Evolutionary conservation across 23 red algal genomes (phyloP), one percentile per base, ranked within the genome.

Genomic region (Pyropia haitanensis): DNA sequence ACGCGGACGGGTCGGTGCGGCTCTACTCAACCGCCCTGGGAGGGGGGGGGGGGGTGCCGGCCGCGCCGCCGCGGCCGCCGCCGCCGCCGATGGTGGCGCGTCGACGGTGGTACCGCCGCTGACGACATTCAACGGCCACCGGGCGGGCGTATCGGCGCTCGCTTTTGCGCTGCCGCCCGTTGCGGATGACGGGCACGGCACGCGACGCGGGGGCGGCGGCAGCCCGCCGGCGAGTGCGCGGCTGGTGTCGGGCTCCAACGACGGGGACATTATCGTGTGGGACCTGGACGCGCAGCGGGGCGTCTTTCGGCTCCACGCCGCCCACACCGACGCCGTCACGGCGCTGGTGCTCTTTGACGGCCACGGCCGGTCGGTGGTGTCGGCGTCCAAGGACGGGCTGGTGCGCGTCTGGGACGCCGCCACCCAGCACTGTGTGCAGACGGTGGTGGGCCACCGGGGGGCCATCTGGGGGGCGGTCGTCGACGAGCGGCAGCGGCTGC

Each of bases 191-290:
- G n/a, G 20, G 7, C 8, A 2, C 14, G 51, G 51, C 51, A 2
- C 13, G 18, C 8, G 3, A 56, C 8, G 53, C 53, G 53, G 53
- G 53, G 18, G 53, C 53, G 1, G 8, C 14, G 53, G 13, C 18
- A 56, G 6, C 67, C 18, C 28, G 18, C 9, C 19, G 54, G n/a
- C 67, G 26, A 46, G 39, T 58, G 49, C 78, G 23, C 25, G 39
- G 14, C 60, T 94, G 33, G 88, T 76, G 3, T 71, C 61, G 28
- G 88, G 72, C 34, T 78, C 88, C 16, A 64, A 49, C 39, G 88
- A 81, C 32, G 88, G 88, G 17, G 88, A 94, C 16, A 46, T 94
- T 1, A 72, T 85, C 25, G 49, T 79, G 55, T 94, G 88, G 88
- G 78, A 86, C 58, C 55, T 71, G 16, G 69, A 60, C 14, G 79